Percentiles rank a stretch among this genome's conserved stretches.
These are phyloP conservation scores for Scheffersomyces illinoinensis DNA, from an alignment of 1,139 yeast genomes.

Conservation along the genomic window DNA sequence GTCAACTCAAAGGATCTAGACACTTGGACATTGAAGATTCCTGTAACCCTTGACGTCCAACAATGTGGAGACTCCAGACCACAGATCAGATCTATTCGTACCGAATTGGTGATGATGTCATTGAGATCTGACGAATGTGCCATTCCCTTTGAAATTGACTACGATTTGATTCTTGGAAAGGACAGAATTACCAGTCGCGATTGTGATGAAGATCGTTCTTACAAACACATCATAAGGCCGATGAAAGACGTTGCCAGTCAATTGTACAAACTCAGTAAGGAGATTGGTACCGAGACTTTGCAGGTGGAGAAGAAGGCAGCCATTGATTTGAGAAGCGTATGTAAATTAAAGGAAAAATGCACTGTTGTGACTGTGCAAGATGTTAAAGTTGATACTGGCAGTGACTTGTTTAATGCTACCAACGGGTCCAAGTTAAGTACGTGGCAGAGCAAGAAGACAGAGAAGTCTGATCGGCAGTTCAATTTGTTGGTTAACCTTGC, in stretches of 20 bases:
- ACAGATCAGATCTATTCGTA: conserved; percentile 4
- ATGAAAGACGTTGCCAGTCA: conserved; percentile 7
- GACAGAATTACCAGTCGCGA: not conserved
- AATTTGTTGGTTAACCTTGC: not conserved
- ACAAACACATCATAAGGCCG: conserved; percentile 10
- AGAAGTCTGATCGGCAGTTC: not conserved
- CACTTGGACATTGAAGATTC: conserved; percentile 14
- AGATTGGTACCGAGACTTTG: conserved; percentile 9
- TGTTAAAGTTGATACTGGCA: not conserved
- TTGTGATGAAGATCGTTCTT: conserved; percentile 7
- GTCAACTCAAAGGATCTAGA: conserved; percentile 8
- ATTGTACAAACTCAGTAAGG: conserved; percentile 5
- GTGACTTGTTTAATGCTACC: not conserved
- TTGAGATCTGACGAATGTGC: conserved; percentile 10
- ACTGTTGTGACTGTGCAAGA: not conserved
- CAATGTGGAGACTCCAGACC: conserved; percentile 5
- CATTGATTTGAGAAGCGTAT: not conserved
- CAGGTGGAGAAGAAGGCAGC: conserved; percentile 7
- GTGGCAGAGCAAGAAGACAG: not conserved
- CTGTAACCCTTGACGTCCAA: conserved; percentile 7
- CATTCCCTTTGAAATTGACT: conserved; percentile 14
- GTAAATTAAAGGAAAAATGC: not conserved
- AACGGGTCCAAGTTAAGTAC: not conserved
- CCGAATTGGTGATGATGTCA: conserved; percentile 14
- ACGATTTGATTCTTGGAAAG: conserved; percentile 11